Conservation (phyloP, 106 monocot genomes). For the Ottelia alismoides region DNA sequence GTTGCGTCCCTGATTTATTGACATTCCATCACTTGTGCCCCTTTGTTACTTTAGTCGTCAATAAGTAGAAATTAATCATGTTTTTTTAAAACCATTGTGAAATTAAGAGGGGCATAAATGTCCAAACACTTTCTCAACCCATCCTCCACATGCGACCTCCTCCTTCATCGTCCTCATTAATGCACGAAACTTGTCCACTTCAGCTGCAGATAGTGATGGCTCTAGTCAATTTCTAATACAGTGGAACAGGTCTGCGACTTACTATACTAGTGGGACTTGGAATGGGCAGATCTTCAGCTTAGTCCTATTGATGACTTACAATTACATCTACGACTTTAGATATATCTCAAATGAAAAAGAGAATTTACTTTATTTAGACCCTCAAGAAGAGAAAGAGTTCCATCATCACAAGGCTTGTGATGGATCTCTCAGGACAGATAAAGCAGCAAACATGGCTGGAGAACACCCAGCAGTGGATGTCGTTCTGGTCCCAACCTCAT, state of each 20-base stretch:
- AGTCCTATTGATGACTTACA: conserved; percentile 36
- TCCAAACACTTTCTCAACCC: no score
- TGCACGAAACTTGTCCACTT: no score
- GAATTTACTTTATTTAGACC: conserved; percentile 32
- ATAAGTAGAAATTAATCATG: no score
- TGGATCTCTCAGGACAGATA: conserved; percentile 26
- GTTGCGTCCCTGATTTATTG: no score
- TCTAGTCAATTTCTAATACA: conserved; percentile 18
- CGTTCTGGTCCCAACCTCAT: conserved; percentile 19
- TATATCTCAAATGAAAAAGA: conserved; percentile 15
- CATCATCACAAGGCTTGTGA: conserved; percentile 29
- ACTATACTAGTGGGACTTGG: conserved; percentile 53
- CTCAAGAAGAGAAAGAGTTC: not conserved
- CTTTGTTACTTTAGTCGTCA: no score
- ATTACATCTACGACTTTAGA: conserved; percentile 12
- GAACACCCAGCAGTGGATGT: conserved; percentile 15
- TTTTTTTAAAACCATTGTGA: no score
- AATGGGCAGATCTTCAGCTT: conserved; percentile 29
- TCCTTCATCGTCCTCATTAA: no score
- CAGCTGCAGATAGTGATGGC: no score
- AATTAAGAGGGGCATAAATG: no score
- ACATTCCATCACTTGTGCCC: no score
- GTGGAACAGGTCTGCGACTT: conserved; percentile 26
- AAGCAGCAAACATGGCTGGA: conserved; percentile 23
- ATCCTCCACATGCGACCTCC: no score